These are phyloP conservation scores for Ascobolus immersus DNA, from an alignment of 495 filamentous ascomycete species.

Conservation along the genomic window DNA sequence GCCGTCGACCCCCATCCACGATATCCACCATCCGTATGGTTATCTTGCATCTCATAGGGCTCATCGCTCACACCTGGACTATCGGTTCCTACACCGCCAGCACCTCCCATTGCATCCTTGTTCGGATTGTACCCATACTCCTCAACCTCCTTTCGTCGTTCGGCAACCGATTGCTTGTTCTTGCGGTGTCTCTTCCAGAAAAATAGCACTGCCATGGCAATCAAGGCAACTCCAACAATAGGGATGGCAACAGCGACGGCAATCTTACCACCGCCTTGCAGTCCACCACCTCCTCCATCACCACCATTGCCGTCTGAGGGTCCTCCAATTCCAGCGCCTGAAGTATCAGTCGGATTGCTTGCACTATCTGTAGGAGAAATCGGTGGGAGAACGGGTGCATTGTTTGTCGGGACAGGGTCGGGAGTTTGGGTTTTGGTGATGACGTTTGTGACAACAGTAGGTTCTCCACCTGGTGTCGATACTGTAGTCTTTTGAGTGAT, in stretches of 20 bases:
- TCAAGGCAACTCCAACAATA: slow-evolving; percentile 61
- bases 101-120: slow-evolving; percentile 59
- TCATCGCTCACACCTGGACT: no score
- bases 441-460: background rate
- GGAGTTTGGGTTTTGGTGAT: background rate
- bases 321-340: background rate
- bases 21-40: slow-evolving; percentile 43
- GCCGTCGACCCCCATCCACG: slow-evolving; percentile 83
- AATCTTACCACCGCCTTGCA: slow-evolving; percentile 41
- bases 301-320: background rate
- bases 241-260: slow-evolving; percentile 87
- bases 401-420: background rate
- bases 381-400: slow-evolving; percentile 3
- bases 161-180: slow-evolving; percentile 60
- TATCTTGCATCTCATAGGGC: slow-evolving; percentile 41
- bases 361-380: slow-evolving; percentile 9
- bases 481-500: background rate
- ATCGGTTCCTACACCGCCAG: no score
- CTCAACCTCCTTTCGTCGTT: slow-evolving; percentile 78
- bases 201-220: slow-evolving; percentile 50
- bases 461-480: no score
- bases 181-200: slow-evolving; percentile 72
- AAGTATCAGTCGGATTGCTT: slow-evolving; percentile 2
- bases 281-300: slow-evolving; percentile 18
- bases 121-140: slow-evolving; percentile 95